Base-by-base conservation (phyloP, 1,284 basidiomycete species). In the Ustilago sp. region DNA sequence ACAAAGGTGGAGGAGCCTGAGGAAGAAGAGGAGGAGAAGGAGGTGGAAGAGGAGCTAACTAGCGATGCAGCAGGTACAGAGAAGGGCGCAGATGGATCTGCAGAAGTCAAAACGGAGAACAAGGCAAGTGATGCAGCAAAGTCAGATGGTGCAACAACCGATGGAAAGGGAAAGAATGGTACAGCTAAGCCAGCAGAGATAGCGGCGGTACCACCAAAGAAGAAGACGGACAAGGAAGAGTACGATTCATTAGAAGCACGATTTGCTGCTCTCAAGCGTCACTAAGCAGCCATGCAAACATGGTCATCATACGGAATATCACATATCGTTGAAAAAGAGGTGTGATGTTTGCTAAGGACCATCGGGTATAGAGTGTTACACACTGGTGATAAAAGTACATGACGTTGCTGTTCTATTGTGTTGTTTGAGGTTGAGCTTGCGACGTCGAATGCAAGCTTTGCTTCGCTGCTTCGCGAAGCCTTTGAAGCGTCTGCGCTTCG, bases 211-310 rank as follows among this genome's bases (percentile, higher is more conserved):
- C 39, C 69, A 51, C 31, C 63, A 52, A 56, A 59, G 13, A 74
- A 69, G 38, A 57, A 47, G 59, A 59, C 63, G 12, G 70, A 68
- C 28, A 65, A 72, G 63, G 63, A 74, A 53, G 77, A 74, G 32
- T 69, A 67, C 59, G 72, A 77, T 36, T 64, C 66, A 15, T 56
- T 80, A 50, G 73, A 74, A 61, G 66, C 62, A 2, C 68, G 80
- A 3, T 81, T 81, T 59, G 79, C 77, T 12, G 74, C 76, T 17
- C 62, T 81, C 13, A 80, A 80, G 57, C 68, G 70, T 12, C 52
- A 51, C 3, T 77, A 43, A 68, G 34, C 28, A 8, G 2, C 31
- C 2, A 28, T 31, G 50, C 9, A 8, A 13, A 23, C 23, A 38
- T 41, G 9, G 43, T 28, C 31, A 23, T 31, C 6, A 28, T 12